Conservation (phyloP, 345 rosid species). For the Trapa incisa region DNA sequence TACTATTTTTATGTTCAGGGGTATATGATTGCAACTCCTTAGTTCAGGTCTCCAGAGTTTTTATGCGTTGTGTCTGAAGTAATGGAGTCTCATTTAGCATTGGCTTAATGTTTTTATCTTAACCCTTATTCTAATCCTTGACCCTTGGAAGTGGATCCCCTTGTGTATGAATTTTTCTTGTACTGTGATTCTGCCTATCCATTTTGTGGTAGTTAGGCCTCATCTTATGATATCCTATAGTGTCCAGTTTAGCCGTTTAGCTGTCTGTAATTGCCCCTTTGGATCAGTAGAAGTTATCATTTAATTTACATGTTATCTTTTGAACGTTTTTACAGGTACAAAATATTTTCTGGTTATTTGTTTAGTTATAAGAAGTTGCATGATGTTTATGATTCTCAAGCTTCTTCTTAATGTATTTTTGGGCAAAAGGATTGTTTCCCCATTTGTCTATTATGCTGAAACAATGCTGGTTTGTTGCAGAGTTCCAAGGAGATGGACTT, state of each 20-base stretch:
- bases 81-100: neutral
- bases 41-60: neutral
- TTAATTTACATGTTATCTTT: neutral
- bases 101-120: neutral
- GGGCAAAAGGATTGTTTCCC: neutral
- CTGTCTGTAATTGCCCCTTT: neutral
- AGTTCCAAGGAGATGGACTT: conserved; percentile 56
- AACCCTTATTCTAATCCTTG: neutral
- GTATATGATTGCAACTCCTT: neutral
- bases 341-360: neutral
- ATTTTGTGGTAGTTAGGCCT: too few species aligned
- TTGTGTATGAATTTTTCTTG: too few species aligned
- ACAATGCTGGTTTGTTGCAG: conserved; percentile 23
- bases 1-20: neutral
- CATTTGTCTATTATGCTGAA: neutral
- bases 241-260: neutral
- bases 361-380: neutral
- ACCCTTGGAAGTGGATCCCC: too few species aligned
- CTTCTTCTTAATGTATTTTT: neutral
- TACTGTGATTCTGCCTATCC: too few species aligned
- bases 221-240: neutral
- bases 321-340: neutral
- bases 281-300: neutral
- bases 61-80: neutral
- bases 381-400: neutral